Evolutionary conservation across 495 filamentous ascomycete species (phyloP).

Genomic region (Penicillium nucicola): DNA sequence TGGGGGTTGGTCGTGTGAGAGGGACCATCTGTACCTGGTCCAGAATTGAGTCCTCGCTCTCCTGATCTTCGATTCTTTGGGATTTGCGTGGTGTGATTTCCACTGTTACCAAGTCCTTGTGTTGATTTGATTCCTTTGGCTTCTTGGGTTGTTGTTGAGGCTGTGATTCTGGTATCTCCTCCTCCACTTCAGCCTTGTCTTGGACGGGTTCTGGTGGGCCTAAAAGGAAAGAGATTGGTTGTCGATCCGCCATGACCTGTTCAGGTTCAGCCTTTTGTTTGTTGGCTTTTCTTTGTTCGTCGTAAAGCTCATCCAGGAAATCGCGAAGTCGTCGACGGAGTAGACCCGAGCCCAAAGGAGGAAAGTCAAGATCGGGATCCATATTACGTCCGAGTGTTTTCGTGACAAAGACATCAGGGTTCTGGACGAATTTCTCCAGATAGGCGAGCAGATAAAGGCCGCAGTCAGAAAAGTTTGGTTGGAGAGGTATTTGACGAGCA

Average conservation of each 20-base stretch:
- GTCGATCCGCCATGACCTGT: constrained; percentile 27
- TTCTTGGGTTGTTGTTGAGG: background rate
- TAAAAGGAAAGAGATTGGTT: constrained; percentile 36
- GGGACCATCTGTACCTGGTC: background rate
- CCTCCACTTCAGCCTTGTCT: background rate
- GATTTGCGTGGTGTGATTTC: background rate
- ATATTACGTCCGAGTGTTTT: constrained; percentile 50
- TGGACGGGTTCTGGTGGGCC: constrained; percentile 8
- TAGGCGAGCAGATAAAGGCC: constrained; percentile 84
- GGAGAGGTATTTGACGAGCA: constrained; percentile 67
- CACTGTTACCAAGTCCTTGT: background rate
- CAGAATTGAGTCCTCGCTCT: background rate
- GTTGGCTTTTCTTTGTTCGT: constrained; percentile 40
- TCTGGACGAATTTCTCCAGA: constrained; percentile 69
- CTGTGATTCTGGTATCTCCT: constrained; percentile 2
- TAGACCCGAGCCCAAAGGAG: constrained; percentile 45
- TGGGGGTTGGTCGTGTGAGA: background rate
- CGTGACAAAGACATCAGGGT: constrained; percentile 63
- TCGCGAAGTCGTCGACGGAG: constrained; percentile 53
- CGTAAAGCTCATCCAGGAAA: constrained; percentile 47
- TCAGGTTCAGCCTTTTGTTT: constrained; percentile 7
- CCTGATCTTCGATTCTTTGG: background rate
- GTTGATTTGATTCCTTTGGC: background rate
- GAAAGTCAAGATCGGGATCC: constrained; percentile 50
- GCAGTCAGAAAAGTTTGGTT: constrained; percentile 85